These are phyloP conservation scores for Rhododendron mucronatum DNA, from an alignment of 148 eudicot genomes.

Conservation along the genomic window DNA sequence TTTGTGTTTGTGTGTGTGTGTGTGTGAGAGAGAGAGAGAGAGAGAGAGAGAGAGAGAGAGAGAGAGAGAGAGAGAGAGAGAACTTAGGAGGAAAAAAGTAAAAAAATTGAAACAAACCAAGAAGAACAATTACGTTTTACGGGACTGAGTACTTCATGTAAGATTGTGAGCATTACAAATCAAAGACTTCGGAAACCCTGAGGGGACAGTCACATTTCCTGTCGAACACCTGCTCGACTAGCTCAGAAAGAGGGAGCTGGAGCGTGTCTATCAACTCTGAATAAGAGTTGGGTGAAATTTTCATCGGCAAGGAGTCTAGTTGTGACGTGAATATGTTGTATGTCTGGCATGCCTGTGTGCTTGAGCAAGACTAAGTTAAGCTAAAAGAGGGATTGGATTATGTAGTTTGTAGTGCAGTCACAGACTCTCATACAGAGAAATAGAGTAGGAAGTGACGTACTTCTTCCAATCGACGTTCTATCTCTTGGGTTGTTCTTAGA, in stretches of 20 bases:
- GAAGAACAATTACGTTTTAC: neutral
- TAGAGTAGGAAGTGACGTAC: slow-evolving; percentile 31
- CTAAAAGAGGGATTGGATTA: neutral
- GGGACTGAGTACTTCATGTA: neutral
- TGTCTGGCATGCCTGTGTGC: neutral
- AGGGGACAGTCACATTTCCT: neutral
- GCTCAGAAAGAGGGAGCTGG: neutral
- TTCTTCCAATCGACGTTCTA: slow-evolving; percentile 57
- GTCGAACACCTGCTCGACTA: neutral
- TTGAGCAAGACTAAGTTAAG: neutral
- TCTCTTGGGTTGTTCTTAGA: slow-evolving; percentile 69
- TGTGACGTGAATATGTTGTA: neutral
- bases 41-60: neutral
- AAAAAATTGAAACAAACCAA: neutral
- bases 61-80: neutral
- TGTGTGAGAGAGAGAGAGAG: neutral
- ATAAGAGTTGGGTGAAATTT: neutral
- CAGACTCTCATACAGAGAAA: neutral
- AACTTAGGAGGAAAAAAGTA: neutral
- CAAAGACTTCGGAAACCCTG: neutral
- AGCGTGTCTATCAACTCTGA: neutral
- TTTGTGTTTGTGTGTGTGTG: neutral
- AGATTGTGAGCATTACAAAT: neutral
- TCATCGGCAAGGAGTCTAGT: neutral
- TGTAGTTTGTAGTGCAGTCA: neutral